A percentile compares a stretch with the other conserved stretches of the same genome.
phyloP scores from a whole-genome alignment of 208 protist species.

The Trypanosoma lewisi region DNA sequence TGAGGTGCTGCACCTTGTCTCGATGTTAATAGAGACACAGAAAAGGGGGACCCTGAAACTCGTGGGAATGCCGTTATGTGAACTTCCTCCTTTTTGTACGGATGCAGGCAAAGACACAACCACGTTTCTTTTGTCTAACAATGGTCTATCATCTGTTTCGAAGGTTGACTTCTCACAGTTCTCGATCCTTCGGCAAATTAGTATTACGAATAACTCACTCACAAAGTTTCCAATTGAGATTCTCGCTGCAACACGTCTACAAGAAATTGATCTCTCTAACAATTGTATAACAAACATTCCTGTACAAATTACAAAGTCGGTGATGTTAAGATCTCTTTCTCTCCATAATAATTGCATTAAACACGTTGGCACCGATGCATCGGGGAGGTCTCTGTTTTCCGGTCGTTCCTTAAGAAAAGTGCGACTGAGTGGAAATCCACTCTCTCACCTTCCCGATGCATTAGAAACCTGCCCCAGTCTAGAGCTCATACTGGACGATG shows the following conservation, averaged over 20 bases:
- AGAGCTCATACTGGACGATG: conserved; percentile 72
- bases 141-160: conserved; percentile 33
- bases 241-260: conserved; percentile 47
- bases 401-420: conserved; percentile 59
- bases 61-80: conserved; percentile 23
- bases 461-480: conserved; percentile 50
- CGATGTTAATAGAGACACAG: conserved; percentile 1
- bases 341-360: conserved; percentile 67
- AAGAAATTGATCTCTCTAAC: conserved; percentile 67
- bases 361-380: conserved; percentile 30
- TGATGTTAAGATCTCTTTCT: conserved; percentile 55
- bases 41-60: conserved; percentile 25
- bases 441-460: conserved; percentile 46
- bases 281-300: conserved; percentile 68
- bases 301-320: conserved; percentile 25
- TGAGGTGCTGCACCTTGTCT: conserved; percentile 10
- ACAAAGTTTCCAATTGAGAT: conserved; percentile 56
- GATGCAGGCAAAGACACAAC: conserved; percentile 27
- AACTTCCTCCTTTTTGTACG: conserved; percentile 9
- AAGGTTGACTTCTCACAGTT: conserved; percentile 43
- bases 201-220: conserved; percentile 57
- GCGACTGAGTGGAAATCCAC: conserved; percentile 64
- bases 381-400: conserved; percentile 51
- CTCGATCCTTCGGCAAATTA: conserved; percentile 44
- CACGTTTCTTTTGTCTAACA: conserved; percentile 40